Conservation (phyloP, 768 basidiomycete genomes). For the Russula sp. region DNA sequence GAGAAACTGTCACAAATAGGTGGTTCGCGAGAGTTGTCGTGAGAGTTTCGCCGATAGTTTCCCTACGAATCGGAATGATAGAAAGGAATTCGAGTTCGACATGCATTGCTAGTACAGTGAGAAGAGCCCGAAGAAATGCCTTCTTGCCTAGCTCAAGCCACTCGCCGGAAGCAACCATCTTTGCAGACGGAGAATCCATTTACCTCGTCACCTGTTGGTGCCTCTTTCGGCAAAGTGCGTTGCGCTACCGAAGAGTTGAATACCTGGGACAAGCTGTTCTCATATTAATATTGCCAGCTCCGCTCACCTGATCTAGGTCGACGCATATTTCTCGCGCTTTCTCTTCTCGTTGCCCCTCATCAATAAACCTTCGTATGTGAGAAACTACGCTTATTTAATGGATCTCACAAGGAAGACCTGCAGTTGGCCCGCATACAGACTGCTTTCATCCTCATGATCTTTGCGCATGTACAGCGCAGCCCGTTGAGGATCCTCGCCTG, state of each 20-base stretch:
- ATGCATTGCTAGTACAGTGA: too few species aligned
- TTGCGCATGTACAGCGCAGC: slow-evolving; percentile 80
- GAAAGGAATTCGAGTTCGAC: too few species aligned
- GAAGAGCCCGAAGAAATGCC: too few species aligned
- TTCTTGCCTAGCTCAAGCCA: too few species aligned
- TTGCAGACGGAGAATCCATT: too few species aligned
- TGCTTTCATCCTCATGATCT: slow-evolving; percentile 76
- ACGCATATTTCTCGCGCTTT: slow-evolving; percentile 82
- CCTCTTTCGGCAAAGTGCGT: slow-evolving; percentile 82
- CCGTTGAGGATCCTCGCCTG: slow-evolving; percentile 72
- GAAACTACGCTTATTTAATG: slow-evolving; percentile 71
- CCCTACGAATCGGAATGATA: too few species aligned
- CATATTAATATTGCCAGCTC: slow-evolving; percentile 20
- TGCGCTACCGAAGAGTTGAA: slow-evolving; percentile 85
- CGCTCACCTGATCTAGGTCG: slow-evolving; percentile 52
- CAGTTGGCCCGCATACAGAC: slow-evolving; percentile 56
- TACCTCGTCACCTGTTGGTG: too few species aligned
- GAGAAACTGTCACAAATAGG: too few species aligned
- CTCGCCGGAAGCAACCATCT: too few species aligned
- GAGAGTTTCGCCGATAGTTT: too few species aligned
- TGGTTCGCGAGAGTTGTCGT: too few species aligned
- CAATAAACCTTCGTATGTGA: slow-evolving; percentile 80
- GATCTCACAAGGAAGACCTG: slow-evolving; percentile 55
- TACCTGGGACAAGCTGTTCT: slow-evolving; percentile 71
- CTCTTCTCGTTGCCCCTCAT: slow-evolving; percentile 88